Conservation (phyloP, 2,329 filamentous ascomycete genomes). For the Ampelomyces quisqualis region DNA sequence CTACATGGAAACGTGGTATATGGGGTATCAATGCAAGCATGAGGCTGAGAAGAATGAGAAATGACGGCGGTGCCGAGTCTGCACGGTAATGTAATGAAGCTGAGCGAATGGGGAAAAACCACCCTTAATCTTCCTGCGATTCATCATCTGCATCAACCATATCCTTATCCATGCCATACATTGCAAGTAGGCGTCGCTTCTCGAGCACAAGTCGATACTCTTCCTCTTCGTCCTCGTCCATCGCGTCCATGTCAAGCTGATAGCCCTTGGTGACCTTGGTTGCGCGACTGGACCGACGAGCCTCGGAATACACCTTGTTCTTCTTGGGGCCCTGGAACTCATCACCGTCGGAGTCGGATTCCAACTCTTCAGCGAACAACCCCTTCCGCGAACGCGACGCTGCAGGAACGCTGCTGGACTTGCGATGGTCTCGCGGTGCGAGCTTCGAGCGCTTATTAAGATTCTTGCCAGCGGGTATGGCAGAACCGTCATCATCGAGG, state of each 20-base stretch:
- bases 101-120: no score
- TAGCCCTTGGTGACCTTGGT: background rate
- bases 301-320: background rate
- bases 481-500: background rate
- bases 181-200: background rate
- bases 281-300: conserved; percentile 5
- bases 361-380: background rate
- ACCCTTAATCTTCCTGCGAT: background rate
- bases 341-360: conserved; percentile 11
- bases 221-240: conserved; percentile 2
- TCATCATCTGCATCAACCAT: background rate
- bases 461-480: background rate
- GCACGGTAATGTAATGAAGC: no score
- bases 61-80: no score
- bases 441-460: conserved; percentile 1
- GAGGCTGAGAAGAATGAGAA: no score
- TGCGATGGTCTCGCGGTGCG: background rate
- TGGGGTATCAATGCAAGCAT: no score
- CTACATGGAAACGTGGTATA: no score
- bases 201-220: background rate
- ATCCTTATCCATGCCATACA: background rate
- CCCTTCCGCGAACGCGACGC: background rate
- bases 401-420: background rate
- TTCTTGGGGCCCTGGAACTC: conserved; percentile 7
- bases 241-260: background rate